These are phyloP conservation scores for Blastocystis sp. DNA, from an alignment of 352 stramenopile species.

Conservation along the genomic window DNA sequence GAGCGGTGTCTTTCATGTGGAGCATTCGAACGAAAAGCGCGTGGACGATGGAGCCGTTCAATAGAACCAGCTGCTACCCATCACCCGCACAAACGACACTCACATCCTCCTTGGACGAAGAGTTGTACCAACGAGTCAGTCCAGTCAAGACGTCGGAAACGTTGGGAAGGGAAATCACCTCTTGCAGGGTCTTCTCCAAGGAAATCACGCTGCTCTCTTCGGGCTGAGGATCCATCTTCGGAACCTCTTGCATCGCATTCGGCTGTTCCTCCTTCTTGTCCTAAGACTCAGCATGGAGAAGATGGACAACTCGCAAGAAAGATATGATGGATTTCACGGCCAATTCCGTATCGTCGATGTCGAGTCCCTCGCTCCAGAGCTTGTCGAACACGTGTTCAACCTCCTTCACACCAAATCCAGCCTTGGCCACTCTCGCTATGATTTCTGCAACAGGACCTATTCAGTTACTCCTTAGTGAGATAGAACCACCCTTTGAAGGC, in stretches of 20 bases:
- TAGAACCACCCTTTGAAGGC: background rate
- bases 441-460: slow-evolving; percentile 27
- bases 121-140: slow-evolving; percentile 50
- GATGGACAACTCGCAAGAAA: slow-evolving; percentile 5
- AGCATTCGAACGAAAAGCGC: slow-evolving; percentile 26
- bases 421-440: background rate
- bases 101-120: slow-evolving; percentile 25
- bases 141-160: slow-evolving; percentile 6
- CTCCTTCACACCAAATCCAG: slow-evolving; percentile 47
- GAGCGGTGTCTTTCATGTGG: background rate
- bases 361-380: slow-evolving; percentile 17
- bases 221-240: background rate
- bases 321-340: background rate
- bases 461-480: background rate
- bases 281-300: background rate
- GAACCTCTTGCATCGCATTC: background rate
- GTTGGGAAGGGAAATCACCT: slow-evolving; percentile 25
- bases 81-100: background rate
- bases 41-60: slow-evolving; percentile 32
- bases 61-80: slow-evolving; percentile 7
- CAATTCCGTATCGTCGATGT: slow-evolving; percentile 30
- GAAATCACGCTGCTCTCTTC: background rate
- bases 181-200: slow-evolving; percentile 4
- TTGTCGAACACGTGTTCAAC: slow-evolving; percentile 29
- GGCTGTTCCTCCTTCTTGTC: background rate